Evolutionary conservation across 352 stramenopile genomes (phyloP).

Genomic region (Stramenopiles sp.): DNA sequence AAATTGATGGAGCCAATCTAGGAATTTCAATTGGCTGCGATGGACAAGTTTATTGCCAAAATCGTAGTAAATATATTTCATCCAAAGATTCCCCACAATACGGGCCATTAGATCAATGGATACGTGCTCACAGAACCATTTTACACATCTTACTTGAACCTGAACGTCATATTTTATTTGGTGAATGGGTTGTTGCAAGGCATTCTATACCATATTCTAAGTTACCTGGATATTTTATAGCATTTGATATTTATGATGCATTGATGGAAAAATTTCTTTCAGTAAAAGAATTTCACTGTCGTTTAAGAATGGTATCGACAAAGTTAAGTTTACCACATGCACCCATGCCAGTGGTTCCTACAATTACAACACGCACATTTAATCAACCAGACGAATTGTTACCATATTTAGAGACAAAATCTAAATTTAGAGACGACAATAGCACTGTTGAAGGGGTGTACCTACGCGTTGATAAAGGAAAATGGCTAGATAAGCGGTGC

Average conservation of each 20-base stretch:
- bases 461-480: not conserved
- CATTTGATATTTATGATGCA: conserved; percentile 52
- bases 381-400: not conserved
- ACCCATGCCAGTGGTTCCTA: not conserved
- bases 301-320: not conserved
- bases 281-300: conserved; percentile 26
- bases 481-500: not conserved
- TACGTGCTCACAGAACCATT: conserved; percentile 28
- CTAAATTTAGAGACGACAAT: not conserved
- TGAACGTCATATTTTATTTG: conserved; percentile 46
- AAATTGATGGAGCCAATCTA: conserved; percentile 57
- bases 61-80: conserved; percentile 44
- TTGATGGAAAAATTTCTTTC: conserved; percentile 31
- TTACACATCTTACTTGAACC: conserved; percentile 35
- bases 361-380: not conserved
- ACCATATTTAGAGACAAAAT: not conserved
- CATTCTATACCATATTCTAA: conserved; percentile 51
- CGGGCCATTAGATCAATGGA: conserved; percentile 36
- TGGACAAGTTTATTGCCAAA: conserved; percentile 41
- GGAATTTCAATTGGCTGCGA: conserved; percentile 40
- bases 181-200: conserved; percentile 49
- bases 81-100: conserved; percentile 43
- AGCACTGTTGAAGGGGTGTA: not conserved
- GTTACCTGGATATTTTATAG: conserved; percentile 43
- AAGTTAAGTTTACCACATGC: not conserved